These are phyloP conservation scores for Casuarina cunninghamiana DNA, from an alignment of 306 rosid species.

Conservation along the genomic window DNA sequence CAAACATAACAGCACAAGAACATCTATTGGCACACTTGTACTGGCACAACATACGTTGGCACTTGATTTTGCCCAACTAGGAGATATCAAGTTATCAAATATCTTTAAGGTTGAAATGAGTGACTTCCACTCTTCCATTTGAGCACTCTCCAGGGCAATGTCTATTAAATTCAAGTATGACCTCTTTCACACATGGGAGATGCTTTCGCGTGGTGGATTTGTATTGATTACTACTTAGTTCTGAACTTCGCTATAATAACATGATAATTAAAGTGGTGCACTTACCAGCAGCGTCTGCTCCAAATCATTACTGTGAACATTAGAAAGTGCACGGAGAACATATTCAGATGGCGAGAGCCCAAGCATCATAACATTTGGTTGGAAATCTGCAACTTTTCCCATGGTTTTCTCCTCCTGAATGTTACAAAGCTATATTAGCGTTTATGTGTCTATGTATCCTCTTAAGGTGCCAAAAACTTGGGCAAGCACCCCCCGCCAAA, in stretches of 20 bases:
- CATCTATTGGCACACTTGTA: neutral
- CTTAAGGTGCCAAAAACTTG: neutral
- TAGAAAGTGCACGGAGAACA: conserved; percentile 74
- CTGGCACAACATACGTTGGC: too few species aligned
- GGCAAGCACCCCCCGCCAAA: neutral
- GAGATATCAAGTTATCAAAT: neutral
- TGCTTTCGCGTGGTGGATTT: neutral
- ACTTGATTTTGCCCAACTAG: neutral
- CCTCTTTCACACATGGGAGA: neutral
- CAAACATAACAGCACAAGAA: neutral
- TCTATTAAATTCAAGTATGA: neutral
- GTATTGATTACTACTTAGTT: conserved; percentile 7
- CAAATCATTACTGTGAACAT: conserved; percentile 78
- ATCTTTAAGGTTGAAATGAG: neutral
- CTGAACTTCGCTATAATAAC: conserved; percentile 6
- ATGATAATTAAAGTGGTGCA: conserved; percentile 11
- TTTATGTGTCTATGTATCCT: neutral
- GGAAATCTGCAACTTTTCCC: conserved; percentile 46
- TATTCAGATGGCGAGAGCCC: conserved; percentile 81
- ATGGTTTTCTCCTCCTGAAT: conserved; percentile 68
- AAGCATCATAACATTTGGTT: conserved; percentile 65
- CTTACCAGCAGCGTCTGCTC: conserved; percentile 90
- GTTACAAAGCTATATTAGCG: neutral
- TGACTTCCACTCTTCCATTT: neutral
- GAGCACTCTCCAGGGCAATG: neutral